Percentiles rank a stretch among this genome's conserved stretches.
These are phyloP conservation scores for Alternaria ethzedia DNA, from an alignment of 2,329 filamentous ascomycete species.

Conservation along the genomic window DNA sequence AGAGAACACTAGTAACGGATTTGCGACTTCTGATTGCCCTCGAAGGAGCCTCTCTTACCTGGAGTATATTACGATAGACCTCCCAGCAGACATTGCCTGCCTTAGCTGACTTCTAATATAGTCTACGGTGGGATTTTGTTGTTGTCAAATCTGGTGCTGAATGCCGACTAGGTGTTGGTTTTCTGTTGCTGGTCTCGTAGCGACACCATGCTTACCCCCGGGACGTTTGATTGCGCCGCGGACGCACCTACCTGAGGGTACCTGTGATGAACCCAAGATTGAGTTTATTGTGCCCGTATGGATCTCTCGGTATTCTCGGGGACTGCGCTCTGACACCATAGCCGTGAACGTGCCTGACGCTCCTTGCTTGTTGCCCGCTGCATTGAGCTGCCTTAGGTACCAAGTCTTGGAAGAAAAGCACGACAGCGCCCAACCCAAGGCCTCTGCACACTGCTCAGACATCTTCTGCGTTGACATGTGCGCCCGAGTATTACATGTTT, in stretches of 20 bases:
- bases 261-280: not conserved
- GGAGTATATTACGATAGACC: not conserved
- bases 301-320: not conserved
- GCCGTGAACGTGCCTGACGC: not conserved
- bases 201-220: not conserved
- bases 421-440: constrained; percentile 1
- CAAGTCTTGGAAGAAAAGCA: not conserved
- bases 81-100: not conserved
- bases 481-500: not conserved
- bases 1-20: not conserved
- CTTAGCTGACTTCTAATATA: not conserved
- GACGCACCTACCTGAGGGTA: not conserved
- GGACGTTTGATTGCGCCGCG: not conserved
- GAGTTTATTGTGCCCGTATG: not conserved
- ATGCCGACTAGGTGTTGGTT: not conserved
- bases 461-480: not conserved
- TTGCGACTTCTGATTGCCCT: not conserved
- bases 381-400: not conserved
- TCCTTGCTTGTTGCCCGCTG: not conserved
- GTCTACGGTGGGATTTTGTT: not conserved
- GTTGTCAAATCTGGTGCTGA: not conserved
- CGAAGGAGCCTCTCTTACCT: not conserved
- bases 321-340: not conserved
- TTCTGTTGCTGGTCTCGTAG: not conserved
- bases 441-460: not conserved